Conservation (phyloP, 2,329 filamentous ascomycete species). For the Venturia pyrina region DNA sequence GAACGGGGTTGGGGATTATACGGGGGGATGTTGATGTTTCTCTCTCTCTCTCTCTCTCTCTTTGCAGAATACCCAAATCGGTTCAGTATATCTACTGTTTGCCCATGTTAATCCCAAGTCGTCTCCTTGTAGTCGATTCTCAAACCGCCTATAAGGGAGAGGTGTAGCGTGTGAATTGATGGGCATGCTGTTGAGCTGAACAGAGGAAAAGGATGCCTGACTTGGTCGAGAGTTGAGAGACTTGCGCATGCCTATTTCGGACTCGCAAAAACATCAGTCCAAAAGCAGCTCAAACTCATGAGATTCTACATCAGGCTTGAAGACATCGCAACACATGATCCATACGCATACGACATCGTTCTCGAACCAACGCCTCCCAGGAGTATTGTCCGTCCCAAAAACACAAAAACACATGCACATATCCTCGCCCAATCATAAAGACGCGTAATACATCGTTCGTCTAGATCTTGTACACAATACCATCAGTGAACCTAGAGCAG, state of each 20-base stretch:
- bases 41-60: not conserved
- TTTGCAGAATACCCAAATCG: too few relatives aligned
- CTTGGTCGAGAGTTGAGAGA: not conserved
- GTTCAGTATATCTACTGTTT: too few relatives aligned
- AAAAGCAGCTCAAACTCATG: not conserved
- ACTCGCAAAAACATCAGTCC: not conserved
- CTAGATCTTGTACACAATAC: conserved; percentile 40
- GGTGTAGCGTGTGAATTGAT: not conserved
- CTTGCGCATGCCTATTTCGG: not conserved
- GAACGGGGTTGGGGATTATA: not conserved
- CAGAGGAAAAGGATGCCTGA: not conserved
- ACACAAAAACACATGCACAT: not conserved
- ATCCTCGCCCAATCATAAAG: not conserved
- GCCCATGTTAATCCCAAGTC: too few relatives aligned
- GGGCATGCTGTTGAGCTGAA: not conserved
- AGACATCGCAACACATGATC: not conserved
- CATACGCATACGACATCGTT: not conserved
- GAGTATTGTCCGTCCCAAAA: not conserved
- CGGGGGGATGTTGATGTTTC: not conserved
- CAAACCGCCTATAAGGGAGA: too few relatives aligned
- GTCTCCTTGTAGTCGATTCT: too few relatives aligned
- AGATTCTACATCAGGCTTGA: not conserved
- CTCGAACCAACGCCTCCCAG: not conserved
- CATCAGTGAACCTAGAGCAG: conserved; percentile 25
- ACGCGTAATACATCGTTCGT: not conserved